Percentiles rank a stretch among this genome's conserved stretches.
Conservation (phyloP, 257 asterid species). For the Nicotiana attenuata region DNA sequence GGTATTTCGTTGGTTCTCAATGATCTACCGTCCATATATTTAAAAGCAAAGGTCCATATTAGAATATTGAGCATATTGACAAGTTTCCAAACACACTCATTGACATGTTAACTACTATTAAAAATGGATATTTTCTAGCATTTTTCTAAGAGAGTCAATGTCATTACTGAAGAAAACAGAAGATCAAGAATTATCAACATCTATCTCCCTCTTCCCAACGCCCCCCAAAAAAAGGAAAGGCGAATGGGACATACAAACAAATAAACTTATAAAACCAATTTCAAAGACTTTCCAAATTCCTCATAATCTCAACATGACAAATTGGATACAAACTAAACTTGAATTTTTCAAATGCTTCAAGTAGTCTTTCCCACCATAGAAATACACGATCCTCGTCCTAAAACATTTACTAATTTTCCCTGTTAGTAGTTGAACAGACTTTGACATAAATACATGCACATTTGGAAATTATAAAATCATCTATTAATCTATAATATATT, state of each 20-base stretch:
- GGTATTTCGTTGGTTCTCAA: neutral
- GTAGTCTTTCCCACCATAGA: neutral
- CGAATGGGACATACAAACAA: neutral
- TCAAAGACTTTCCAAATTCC: neutral
- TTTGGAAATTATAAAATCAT: neutral
- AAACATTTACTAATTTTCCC: neutral
- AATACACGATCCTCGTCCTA: neutral
- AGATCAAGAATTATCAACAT: neutral
- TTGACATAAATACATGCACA: neutral
- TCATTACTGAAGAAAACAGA: neutral
- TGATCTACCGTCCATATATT: neutral
- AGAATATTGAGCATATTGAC: neutral
- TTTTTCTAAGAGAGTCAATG: neutral
- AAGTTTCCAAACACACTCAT: neutral
- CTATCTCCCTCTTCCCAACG: neutral
- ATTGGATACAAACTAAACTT: neutral
- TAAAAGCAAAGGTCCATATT: neutral
- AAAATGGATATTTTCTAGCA: neutral
- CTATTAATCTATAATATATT: neutral
- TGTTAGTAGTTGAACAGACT: neutral
- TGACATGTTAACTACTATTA: neutral
- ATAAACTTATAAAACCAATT: neutral
- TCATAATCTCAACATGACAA: neutral
- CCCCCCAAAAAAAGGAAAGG: neutral
- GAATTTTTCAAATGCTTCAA: neutral